Percentiles rank a stretch among this genome's conserved stretches.
Evolutionary conservation across 164 flowering plant genomes (phyloP).

Genomic region (Cinnamomum micranthum): DNA sequence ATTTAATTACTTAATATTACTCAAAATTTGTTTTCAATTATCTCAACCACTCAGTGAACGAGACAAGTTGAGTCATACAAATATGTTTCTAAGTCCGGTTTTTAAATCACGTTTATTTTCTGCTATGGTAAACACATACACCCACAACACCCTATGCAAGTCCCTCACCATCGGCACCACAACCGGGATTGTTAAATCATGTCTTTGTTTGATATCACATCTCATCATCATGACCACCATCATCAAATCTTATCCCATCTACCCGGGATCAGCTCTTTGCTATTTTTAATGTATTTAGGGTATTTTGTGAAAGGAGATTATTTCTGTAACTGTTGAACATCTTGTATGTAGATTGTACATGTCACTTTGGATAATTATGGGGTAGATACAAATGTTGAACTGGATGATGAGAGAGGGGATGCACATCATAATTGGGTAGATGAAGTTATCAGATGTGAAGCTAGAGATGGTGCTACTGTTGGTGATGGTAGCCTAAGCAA

Average conservation of each 20-base stretch:
- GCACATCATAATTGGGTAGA: conserved; percentile 87
- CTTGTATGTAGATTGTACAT: conserved; percentile 61
- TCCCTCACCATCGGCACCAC: no score
- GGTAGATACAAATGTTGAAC: conserved; percentile 17
- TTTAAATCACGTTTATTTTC: neutral
- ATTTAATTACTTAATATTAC: no score
- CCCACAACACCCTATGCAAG: no score
- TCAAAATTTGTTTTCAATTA: no score
- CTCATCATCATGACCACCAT: no score
- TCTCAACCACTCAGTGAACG: no score
- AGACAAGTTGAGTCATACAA: no score
- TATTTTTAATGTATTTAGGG: neutral
- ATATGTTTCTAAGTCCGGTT: neutral
- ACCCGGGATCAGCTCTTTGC: neutral
- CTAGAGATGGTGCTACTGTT: conserved; percentile 43
- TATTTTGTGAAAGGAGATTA: neutral
- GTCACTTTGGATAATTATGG: conserved; percentile 76
- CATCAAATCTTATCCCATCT: no score
- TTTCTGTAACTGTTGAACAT: conserved; percentile 2
- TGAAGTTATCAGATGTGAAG: conserved; percentile 83
- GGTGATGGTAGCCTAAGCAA: conserved; percentile 43
- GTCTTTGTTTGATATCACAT: no score
- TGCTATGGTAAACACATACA: no score
- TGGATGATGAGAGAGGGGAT: conserved; percentile 53
- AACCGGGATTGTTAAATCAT: no score